phyloP scores from a whole-genome alignment of 345 rosid species.

The Linum lewisii region DNA sequence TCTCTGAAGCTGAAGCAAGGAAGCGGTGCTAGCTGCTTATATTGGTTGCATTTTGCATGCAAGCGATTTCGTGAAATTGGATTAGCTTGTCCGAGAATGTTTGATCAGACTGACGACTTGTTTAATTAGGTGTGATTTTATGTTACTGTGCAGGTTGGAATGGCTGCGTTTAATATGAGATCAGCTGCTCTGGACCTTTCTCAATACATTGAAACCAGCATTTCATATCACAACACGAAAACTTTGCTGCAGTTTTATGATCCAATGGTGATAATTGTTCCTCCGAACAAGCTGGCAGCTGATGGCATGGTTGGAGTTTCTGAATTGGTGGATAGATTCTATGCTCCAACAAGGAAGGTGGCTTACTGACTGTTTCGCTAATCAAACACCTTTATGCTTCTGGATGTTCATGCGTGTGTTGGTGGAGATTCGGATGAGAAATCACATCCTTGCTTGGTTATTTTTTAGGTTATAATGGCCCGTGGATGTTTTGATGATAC shows the following conservation, averaged over 20 bases:
- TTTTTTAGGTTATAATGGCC: slow-evolving; percentile 63
- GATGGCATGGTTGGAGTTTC: slow-evolving; percentile 93
- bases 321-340: slow-evolving; percentile 61
- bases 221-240: slow-evolving; percentile 85
- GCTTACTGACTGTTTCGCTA: not conserved
- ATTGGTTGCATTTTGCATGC: not conserved
- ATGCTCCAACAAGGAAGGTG: slow-evolving; percentile 71
- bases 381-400: not conserved
- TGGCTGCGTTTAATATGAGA: slow-evolving; percentile 91
- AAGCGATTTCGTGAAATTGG: not conserved
- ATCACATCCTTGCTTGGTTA: not conserved
- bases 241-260: slow-evolving; percentile 77
- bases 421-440: not conserved
- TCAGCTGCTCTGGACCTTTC: slow-evolving; percentile 88
- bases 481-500: slow-evolving; percentile 97
- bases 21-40: not conserved
- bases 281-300: slow-evolving; percentile 72
- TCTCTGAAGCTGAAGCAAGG: not conserved
- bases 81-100: not conserved
- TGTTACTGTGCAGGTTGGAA: slow-evolving; percentile 57
- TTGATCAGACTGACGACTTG: not conserved
- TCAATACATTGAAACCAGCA: slow-evolving; percentile 91
- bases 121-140: not conserved
- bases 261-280: slow-evolving; percentile 69
- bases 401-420: not conserved